Evolutionary conservation across 1,284 basidiomycete genomes (phyloP), one percentile per base, ranked within the genome.

Genomic region (Wolfiporia cocos): DNA sequence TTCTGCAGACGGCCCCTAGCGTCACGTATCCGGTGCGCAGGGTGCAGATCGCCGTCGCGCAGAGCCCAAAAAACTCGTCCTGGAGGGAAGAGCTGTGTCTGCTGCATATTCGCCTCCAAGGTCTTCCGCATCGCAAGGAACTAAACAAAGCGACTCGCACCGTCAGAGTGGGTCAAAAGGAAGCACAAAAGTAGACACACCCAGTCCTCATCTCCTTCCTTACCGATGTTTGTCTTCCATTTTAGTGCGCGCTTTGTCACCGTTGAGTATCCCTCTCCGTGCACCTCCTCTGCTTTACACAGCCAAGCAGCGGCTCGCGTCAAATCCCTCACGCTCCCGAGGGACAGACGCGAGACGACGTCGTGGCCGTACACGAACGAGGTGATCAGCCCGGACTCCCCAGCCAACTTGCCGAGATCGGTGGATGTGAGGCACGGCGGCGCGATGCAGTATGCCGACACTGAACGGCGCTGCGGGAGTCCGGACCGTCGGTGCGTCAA

Each of bases 291-390:
- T 29, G 74, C 83, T 51, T 86, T 81, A 56, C 86, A 89, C 17
- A 92, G 64, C 87, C 86, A 90, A 43, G 78, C 70, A 2, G 79
- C 77, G 3, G 81, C 84, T 40, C 85, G 81, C 37, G 76, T 78
- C 29, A 92, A 73, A 56, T 92, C 87, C 17, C 81, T 74, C 17
- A 92, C 76, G 36, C 85, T 78, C 2, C 87, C 88, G 4, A 92
- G 67, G 2, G 84, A 87, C 2, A 92, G 68, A 14, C 89, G 74
- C 2, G 84, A 78, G 9, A 92, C 84, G 38, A 90, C 71, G 51
- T 92, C 90, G 57, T 87, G 81, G 4, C 86, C 88, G 61, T 89
- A 85, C 1, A 88, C 78, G 51, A 89, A 85, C 3, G 85, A 88
- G 2, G 79, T 77, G 43, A 92, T 77, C 18, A 91, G 68, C 9